phyloP scores from a whole-genome alignment of 352 stramenopile species.

The Globisporangium cederbergense region DNA sequence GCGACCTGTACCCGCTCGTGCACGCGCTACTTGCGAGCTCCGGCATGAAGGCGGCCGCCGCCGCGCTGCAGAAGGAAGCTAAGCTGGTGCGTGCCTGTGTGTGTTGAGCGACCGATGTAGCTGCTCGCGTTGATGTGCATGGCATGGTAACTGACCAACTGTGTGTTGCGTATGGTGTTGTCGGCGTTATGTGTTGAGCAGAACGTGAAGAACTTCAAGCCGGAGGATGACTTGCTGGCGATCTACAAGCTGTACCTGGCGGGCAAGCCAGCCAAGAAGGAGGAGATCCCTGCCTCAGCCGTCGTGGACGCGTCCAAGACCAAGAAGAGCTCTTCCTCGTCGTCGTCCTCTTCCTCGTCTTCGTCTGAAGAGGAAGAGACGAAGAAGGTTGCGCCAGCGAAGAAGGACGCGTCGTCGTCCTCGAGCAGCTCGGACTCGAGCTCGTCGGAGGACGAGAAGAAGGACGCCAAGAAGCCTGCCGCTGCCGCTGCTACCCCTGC shows the following conservation, averaged over 20 bases:
- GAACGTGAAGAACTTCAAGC: constrained; percentile 48
- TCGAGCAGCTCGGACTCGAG: constrained; percentile 24
- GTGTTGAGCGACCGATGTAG: not conserved
- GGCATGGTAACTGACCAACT: not conserved
- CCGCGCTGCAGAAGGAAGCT: constrained; percentile 65
- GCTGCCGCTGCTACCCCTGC: constrained; percentile 1
- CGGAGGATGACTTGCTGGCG: constrained; percentile 63
- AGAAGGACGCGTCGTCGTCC: constrained; percentile 18
- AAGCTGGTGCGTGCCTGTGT: constrained; percentile 44
- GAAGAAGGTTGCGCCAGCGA: constrained; percentile 23
- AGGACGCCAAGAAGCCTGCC: constrained; percentile 18
- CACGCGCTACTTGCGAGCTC: constrained; percentile 56
- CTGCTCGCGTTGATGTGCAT: not conserved
- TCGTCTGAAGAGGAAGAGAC: constrained; percentile 29
- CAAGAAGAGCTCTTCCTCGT: constrained; percentile 36
- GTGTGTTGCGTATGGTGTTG: constrained; percentile 10
- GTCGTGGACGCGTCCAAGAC: constrained; percentile 53
- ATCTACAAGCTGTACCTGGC: constrained; percentile 73
- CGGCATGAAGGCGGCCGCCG: constrained; percentile 72
- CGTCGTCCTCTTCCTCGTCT: constrained; percentile 35
- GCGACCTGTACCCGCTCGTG: constrained; percentile 76
- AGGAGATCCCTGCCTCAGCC: constrained; percentile 46
- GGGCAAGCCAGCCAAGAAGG: constrained; percentile 46
- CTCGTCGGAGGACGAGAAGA: constrained; percentile 26
- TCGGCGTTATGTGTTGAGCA: constrained; percentile 14